phyloP scores from a whole-genome alignment of 306 rosid species.

The Alnus glutinosa region DNA sequence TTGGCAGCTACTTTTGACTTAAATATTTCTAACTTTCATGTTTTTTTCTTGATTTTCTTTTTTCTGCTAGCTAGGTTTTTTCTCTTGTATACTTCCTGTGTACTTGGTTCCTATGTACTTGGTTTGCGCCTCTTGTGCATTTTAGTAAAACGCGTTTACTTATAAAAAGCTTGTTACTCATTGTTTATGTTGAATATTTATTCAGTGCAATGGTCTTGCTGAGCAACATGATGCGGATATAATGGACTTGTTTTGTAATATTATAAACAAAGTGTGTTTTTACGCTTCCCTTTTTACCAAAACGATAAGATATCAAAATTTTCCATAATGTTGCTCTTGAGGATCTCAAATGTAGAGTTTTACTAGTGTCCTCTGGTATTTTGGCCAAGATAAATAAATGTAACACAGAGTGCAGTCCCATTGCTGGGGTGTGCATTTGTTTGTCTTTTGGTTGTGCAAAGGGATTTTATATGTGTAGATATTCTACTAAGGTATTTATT shows the following conservation, averaged over 20 bases:
- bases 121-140: no score
- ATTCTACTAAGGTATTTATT: constrained; percentile 28
- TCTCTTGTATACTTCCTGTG: no score
- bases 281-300: background rate
- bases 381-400: background rate
- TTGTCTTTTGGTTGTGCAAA: background rate
- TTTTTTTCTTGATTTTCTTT: no score
- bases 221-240: background rate
- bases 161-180: no score
- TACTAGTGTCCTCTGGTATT: background rate
- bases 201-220: background rate
- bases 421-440: background rate
- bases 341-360: background rate
- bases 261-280: background rate
- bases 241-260: background rate
- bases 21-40: no score
- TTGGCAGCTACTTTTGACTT: no score
- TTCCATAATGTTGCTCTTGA: background rate
- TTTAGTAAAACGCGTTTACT: no score
- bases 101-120: no score
- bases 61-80: no score
- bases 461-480: background rate
- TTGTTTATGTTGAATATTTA: background rate
- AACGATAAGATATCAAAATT: background rate
- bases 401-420: background rate